Conservation (phyloP, 768 basidiomycete species). For the Lepiota venenata region DNA sequence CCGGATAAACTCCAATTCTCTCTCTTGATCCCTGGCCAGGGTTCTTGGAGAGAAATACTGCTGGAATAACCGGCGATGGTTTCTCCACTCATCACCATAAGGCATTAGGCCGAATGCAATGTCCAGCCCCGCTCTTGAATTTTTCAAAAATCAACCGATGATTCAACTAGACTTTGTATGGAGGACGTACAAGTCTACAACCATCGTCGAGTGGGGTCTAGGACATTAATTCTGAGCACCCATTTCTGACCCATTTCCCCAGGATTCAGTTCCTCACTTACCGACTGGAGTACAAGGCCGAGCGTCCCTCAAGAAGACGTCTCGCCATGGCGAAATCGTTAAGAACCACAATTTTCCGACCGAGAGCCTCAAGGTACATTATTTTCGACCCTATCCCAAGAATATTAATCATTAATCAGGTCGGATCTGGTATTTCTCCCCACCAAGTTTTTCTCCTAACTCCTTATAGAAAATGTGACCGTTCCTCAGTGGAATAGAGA, state of each 20-base stretch:
- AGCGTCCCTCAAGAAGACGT: constrained; percentile 1
- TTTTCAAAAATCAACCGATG: neutral
- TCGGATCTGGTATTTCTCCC: neutral
- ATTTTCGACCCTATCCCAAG: neutral
- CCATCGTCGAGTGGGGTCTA: neutral
- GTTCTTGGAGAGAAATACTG: too few species aligned
- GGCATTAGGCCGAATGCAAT: neutral
- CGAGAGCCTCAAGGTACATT: neutral
- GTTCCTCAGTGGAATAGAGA: constrained; percentile 10
- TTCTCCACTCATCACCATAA: neutral
- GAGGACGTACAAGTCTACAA: neutral
- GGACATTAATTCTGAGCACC: neutral
- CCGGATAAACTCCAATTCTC: neutral
- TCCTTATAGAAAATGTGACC: constrained; percentile 8
- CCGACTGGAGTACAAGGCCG: neutral
- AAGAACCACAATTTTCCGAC: constrained; percentile 7
- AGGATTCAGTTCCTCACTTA: too few species aligned
- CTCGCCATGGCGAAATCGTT: constrained; percentile 7
- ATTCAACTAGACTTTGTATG: neutral
- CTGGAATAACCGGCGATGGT: too few species aligned
- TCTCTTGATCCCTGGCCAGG: neutral
- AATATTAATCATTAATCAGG: neutral
- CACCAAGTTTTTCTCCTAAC: constrained; percentile 12
- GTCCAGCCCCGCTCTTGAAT: neutral
- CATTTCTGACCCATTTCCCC: too few species aligned